Conservation (phyloP, 139 green algal genomes). For the Coelastrella sp. region DNA sequence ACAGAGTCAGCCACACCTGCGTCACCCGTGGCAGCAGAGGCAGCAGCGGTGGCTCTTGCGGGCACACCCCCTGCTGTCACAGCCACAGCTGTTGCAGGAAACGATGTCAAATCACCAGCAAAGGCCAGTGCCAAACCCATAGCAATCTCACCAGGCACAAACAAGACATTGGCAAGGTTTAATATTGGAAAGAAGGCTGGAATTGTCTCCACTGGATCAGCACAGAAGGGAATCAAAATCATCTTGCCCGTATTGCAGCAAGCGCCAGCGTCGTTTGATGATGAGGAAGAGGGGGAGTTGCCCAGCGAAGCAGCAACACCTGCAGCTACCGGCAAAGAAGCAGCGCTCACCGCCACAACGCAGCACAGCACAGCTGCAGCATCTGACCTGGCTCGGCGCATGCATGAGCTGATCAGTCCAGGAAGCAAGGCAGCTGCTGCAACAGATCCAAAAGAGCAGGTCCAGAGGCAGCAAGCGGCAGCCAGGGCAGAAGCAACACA, state of each 20-base stretch:
- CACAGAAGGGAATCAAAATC: neutral
- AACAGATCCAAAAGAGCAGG: neutral
- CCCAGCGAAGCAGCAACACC: too few species aligned
- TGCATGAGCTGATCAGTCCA: neutral
- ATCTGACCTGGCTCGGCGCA: neutral
- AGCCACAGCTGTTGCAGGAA: neutral
- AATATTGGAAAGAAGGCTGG: neutral
- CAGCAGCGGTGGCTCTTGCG: neutral
- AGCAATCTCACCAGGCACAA: neutral
- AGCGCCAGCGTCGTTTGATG: neutral
- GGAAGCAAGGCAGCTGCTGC: neutral
- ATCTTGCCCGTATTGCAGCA: neutral
- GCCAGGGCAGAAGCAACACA: neutral
- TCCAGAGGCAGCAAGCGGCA: slow-evolving; percentile 6
- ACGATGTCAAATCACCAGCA: neutral
- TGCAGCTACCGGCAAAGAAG: too few species aligned
- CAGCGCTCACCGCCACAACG: neutral
- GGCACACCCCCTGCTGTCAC: neutral
- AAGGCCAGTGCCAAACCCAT: neutral
- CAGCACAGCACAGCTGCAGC: neutral
- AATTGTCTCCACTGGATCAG: neutral
- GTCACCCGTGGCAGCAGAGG: neutral
- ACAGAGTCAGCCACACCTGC: neutral
- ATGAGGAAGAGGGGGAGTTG: neutral
- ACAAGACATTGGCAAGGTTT: neutral